Conservation (phyloP, 1,139 yeast species). For the Debaryomyces subglobosus region DNA sequence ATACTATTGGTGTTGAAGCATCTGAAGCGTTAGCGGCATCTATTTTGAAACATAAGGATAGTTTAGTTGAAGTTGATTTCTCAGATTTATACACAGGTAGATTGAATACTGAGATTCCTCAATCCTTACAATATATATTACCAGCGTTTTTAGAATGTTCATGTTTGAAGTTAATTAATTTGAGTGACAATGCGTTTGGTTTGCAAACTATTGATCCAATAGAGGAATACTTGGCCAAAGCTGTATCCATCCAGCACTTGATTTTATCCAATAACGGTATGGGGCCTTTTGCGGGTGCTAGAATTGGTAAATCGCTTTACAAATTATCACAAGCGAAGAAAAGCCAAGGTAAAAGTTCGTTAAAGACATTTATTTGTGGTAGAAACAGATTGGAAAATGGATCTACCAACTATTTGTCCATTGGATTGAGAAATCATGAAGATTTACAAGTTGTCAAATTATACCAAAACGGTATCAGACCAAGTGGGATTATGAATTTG, state of each 20-base stretch:
- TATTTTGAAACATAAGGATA: slow-evolving; percentile 50
- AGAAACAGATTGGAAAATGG: slow-evolving; percentile 96
- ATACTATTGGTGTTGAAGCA: slow-evolving; percentile 92
- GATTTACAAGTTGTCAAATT: slow-evolving; percentile 74
- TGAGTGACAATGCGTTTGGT: slow-evolving; percentile 96
- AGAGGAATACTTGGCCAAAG: slow-evolving; percentile 74
- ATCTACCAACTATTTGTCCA: slow-evolving; percentile 75
- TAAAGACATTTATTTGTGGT: slow-evolving; percentile 90
- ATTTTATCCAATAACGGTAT: slow-evolving; percentile 92
- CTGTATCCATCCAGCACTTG: slow-evolving; percentile 80
- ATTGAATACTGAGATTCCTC: slow-evolving; percentile 91
- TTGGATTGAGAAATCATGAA: slow-evolving; percentile 75
- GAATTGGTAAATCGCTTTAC: slow-evolving; percentile 85
- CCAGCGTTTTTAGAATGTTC: slow-evolving; percentile 73
- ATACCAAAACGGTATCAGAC: slow-evolving; percentile 96
- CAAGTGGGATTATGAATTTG: slow-evolving; percentile 81
- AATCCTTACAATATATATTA: slow-evolving; percentile 70
- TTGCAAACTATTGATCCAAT: slow-evolving; percentile 91
- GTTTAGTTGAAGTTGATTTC: slow-evolving; percentile 70
- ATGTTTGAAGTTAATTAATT: slow-evolving; percentile 70
- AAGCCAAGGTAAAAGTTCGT: slow-evolving; percentile 44
- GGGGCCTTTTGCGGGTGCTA: slow-evolving; percentile 96
- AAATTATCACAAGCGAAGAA: slow-evolving; percentile 69
- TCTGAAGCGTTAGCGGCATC: slow-evolving; percentile 70
- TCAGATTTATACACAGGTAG: slow-evolving; percentile 95